Evolutionary conservation across 305 asterid genomes (phyloP).

Genomic region (Solanum hybrid): DNA sequence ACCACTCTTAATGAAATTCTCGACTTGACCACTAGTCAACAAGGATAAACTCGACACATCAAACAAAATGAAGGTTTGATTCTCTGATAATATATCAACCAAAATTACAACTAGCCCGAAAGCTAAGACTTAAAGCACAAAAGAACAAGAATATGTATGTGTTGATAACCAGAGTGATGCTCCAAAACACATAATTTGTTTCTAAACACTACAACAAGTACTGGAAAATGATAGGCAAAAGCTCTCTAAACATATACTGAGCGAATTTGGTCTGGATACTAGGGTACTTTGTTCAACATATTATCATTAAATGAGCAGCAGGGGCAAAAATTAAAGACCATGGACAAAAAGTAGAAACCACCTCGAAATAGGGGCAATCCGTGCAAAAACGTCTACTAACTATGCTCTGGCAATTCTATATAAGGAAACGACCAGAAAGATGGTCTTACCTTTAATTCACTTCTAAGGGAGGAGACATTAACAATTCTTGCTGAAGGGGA

Average conservation of each 20-base stretch:
- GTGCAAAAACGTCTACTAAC: background rate
- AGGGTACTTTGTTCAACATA: too few species aligned
- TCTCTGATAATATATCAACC: background rate
- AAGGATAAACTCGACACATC: background rate
- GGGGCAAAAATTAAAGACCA: too few species aligned
- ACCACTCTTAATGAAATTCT: background rate
- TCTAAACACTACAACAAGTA: too few species aligned
- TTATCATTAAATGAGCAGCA: too few species aligned
- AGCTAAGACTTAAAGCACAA: background rate
- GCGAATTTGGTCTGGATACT: too few species aligned
- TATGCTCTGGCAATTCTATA: background rate
- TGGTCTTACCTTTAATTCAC: conserved; percentile 45
- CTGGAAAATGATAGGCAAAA: too few species aligned
- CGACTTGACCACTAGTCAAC: background rate
- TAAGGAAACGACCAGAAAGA: background rate
- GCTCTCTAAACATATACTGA: too few species aligned
- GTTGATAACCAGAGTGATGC: background rate
- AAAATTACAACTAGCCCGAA: background rate
- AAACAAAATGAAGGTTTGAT: background rate
- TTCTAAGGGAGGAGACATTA: conserved; percentile 55
- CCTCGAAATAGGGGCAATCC: too few species aligned
- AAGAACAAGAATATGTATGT: background rate
- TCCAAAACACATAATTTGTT: too few species aligned
- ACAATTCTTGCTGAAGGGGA: conserved; percentile 57
- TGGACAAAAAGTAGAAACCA: too few species aligned